These are phyloP conservation scores for Daldinia loculata DNA, from an alignment of 495 filamentous ascomycete genomes.

Conservation along the genomic window DNA sequence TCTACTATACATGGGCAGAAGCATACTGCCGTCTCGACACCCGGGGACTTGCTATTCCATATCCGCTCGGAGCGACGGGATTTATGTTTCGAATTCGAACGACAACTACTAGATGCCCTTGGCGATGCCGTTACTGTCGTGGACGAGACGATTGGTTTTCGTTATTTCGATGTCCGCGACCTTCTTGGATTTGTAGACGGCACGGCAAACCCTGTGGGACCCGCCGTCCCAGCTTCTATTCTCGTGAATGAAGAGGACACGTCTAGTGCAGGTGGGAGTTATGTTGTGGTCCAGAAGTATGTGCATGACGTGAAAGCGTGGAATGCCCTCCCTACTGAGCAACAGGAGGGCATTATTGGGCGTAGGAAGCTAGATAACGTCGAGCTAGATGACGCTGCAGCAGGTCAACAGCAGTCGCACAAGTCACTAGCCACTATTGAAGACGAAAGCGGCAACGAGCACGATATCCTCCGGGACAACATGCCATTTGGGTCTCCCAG, in stretches of 20 bases:
- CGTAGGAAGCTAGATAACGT: constrained; percentile 65
- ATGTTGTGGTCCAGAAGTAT: constrained; percentile 68
- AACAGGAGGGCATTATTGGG: constrained; percentile 65
- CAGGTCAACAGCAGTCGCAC: constrained; percentile 59
- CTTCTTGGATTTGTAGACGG: constrained; percentile 68
- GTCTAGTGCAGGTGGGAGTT: constrained; percentile 57
- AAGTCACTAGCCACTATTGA: constrained; percentile 65
- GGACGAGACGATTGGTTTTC: constrained; percentile 65
- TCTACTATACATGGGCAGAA: constrained; percentile 53
- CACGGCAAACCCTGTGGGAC: constrained; percentile 65
- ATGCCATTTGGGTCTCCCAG: constrained; percentile 68
- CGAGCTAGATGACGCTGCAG: constrained; percentile 61
- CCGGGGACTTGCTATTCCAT: constrained; percentile 65
- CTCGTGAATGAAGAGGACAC: constrained; percentile 58
- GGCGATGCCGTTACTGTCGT: constrained; percentile 56
- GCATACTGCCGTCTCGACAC: constrained; percentile 61
- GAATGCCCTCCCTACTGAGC: constrained; percentile 56
- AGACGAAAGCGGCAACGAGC: constrained; percentile 60
- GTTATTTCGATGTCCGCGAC: constrained; percentile 67
- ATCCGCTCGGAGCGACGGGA: constrained; percentile 66
- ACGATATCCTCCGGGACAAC: constrained; percentile 65
- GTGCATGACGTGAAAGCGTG: constrained; percentile 61
- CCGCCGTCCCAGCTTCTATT: constrained; percentile 54
- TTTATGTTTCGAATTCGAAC: constrained; percentile 66
- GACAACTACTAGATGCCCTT: constrained; percentile 60